These are phyloP conservation scores for Rostrohypoxylon terebratum DNA, from an alignment of 495 filamentous ascomycete genomes.

Conservation along the genomic window DNA sequence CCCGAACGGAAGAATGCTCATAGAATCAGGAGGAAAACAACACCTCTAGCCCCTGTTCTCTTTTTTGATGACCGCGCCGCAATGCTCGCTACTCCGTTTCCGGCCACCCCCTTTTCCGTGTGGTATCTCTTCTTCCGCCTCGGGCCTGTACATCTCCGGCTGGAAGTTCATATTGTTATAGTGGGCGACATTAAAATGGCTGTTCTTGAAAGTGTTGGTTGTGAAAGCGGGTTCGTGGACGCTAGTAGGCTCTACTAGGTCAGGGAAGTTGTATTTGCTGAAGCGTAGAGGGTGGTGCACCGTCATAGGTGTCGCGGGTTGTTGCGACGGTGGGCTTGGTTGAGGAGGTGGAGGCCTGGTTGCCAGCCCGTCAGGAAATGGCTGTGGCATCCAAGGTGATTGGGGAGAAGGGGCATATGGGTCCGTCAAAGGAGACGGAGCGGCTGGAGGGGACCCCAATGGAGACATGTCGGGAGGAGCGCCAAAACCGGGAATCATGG, in stretches of 20 bases:
- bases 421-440: slow-evolving; percentile 48
- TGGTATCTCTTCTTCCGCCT: slow-evolving; percentile 54
- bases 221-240: slow-evolving; percentile 62
- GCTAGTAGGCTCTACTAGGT: slow-evolving; percentile 53
- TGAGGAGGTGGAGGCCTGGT: slow-evolving; percentile 48
- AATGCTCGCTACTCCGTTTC: slow-evolving; percentile 57
- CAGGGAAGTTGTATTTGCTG: slow-evolving; percentile 59
- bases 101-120: slow-evolving; percentile 47
- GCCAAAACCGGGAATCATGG: slow-evolving; percentile 60
- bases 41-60: slow-evolving; percentile 48
- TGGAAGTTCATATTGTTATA: slow-evolving; percentile 88
- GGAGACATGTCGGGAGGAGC: slow-evolving; percentile 47
- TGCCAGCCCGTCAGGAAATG: slow-evolving; percentile 48
- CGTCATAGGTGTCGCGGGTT: slow-evolving; percentile 38
- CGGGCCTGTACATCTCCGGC: slow-evolving; percentile 70
- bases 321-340: slow-evolving; percentile 51
- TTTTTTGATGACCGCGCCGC: slow-evolving; percentile 51
- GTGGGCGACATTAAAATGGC: slow-evolving; percentile 84
- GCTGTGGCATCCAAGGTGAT: slow-evolving; percentile 56
- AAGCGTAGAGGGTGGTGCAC: slow-evolving; percentile 59
- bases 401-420: slow-evolving; percentile 56
- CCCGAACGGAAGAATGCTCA: slow-evolving; percentile 47
- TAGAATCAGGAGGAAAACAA: slow-evolving; percentile 25
- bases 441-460: slow-evolving; percentile 44
- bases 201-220: slow-evolving; percentile 68